These are phyloP conservation scores for Ophiocordyceps camponoti-rufipedis DNA, from an alignment of 2,329 filamentous ascomycete species.

Conservation along the genomic window DNA sequence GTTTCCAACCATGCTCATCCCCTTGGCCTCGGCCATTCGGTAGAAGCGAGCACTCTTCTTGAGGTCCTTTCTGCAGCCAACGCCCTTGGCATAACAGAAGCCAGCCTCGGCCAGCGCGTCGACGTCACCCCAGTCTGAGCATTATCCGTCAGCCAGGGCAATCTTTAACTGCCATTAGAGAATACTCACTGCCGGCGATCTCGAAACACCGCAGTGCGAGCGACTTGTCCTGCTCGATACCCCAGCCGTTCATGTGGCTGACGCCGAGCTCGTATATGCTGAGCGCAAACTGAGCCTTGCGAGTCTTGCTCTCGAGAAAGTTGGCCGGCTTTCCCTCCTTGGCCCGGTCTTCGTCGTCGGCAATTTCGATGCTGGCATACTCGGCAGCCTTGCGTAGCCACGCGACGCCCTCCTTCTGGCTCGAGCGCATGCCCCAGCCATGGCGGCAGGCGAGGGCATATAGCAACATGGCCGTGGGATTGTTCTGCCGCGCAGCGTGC, in stretches of 20 bases:
- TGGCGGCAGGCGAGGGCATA: constrained; percentile 91
- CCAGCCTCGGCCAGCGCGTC: constrained; percentile 89
- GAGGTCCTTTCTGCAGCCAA: constrained; percentile 89
- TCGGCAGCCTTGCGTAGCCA: constrained; percentile 90
- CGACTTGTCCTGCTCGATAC: constrained; percentile 78
- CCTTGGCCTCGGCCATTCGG: constrained; percentile 75
- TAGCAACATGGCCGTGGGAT: constrained; percentile 87
- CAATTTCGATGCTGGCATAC: constrained; percentile 62
- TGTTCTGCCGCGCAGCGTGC: constrained; percentile 66
- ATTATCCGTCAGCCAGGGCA: not conserved
- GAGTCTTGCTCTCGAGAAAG: constrained; percentile 55
- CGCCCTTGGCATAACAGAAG: constrained; percentile 86
- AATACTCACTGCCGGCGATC: constrained; percentile 61
- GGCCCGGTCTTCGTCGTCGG: constrained; percentile 54
- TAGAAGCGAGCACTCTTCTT: constrained; percentile 90
- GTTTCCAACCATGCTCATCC: constrained; percentile 94
- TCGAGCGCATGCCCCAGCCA: constrained; percentile 93
- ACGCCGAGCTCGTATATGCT: constrained; percentile 94
- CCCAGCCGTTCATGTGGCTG: constrained; percentile 97
- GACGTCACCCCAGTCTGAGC: constrained; percentile 70
- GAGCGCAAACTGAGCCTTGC: constrained; percentile 83
- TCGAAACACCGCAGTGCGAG: constrained; percentile 88
- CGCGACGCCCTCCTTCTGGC: constrained; percentile 72
- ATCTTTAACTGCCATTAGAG: not conserved
- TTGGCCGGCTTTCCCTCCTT: constrained; percentile 48